These are phyloP conservation scores for Aspergillus avenaceus DNA, from an alignment of 495 filamentous ascomycete genomes.

Conservation along the genomic window DNA sequence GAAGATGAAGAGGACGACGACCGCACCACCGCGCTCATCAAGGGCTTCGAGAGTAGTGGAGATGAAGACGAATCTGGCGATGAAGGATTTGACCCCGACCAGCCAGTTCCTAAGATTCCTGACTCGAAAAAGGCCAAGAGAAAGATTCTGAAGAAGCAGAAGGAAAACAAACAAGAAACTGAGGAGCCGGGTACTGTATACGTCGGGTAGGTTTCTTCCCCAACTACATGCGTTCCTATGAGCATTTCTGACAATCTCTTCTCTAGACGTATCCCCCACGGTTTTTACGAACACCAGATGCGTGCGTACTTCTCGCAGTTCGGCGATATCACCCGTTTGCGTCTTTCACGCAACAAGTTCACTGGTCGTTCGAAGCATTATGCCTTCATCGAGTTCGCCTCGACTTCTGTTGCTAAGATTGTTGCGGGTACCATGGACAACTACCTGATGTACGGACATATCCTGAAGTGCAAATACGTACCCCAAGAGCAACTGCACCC, in stretches of 20 bases:
- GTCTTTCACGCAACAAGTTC: slow-evolving; percentile 84
- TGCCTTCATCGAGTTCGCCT: slow-evolving; percentile 87
- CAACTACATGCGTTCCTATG: background rate
- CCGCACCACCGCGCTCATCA: slow-evolving; percentile 65
- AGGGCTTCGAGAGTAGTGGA: slow-evolving; percentile 77
- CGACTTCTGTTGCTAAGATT: slow-evolving; percentile 74
- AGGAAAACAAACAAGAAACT: slow-evolving; percentile 26
- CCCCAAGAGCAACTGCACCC: slow-evolving; percentile 72
- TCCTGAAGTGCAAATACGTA: slow-evolving; percentile 79
- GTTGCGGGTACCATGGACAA: slow-evolving; percentile 95
- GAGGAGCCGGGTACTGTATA: slow-evolving; percentile 77
- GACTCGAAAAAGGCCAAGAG: slow-evolving; percentile 62
- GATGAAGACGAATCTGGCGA: slow-evolving; percentile 54
- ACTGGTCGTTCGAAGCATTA: slow-evolving; percentile 88
- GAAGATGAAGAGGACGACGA: slow-evolving; percentile 54
- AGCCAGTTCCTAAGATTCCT: slow-evolving; percentile 55
- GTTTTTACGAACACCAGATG: slow-evolving; percentile 98
- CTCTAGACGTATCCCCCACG: slow-evolving; percentile 72
- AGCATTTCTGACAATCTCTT: slow-evolving; percentile 15
- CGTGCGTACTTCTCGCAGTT: slow-evolving; percentile 93
- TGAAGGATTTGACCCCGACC: slow-evolving; percentile 51
- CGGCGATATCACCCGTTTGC: slow-evolving; percentile 73
- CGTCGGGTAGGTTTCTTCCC: slow-evolving; percentile 53
- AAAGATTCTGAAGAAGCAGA: slow-evolving; percentile 49
- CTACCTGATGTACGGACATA: slow-evolving; percentile 90